Conservation (phyloP, 2,329 filamentous ascomycete genomes). For the Moelleriella libera region DNA sequence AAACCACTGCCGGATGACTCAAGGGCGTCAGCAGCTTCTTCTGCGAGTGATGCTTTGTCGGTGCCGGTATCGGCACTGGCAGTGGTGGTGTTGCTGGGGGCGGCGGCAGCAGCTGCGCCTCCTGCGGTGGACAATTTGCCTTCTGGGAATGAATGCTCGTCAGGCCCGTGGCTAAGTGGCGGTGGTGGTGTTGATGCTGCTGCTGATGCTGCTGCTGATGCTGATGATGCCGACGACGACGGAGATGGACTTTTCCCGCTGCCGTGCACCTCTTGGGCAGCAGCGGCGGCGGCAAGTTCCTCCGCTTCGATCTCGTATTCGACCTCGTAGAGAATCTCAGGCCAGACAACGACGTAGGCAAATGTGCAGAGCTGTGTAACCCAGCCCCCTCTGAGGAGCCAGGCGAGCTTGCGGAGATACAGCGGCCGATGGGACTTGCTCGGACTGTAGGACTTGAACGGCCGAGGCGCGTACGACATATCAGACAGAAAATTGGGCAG, state of each 20-base stretch:
- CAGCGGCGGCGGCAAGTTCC: slow-evolving; percentile 31
- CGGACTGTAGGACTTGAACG: slow-evolving; percentile 73
- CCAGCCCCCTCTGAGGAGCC: slow-evolving; percentile 86
- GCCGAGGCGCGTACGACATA: slow-evolving; percentile 65
- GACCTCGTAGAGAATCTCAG: slow-evolving; percentile 71
- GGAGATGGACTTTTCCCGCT: not conserved
- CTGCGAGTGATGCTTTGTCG: no score
- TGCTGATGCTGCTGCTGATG: not conserved
- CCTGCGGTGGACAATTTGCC: no score
- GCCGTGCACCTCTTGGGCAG: slow-evolving; percentile 4
- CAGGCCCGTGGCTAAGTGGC: no score
- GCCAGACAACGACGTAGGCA: slow-evolving; percentile 73
- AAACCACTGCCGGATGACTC: no score
- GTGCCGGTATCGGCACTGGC: no score
- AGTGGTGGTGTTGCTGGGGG: no score
- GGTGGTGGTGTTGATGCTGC: not conserved
- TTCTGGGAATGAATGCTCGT: no score
- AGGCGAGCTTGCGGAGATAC: slow-evolving; percentile 85
- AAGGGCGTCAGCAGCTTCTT: no score
- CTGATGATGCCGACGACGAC: not conserved
- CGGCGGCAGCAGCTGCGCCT: no score
- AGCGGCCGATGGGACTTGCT: slow-evolving; percentile 75
- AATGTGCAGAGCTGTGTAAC: slow-evolving; percentile 88
- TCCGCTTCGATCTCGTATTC: slow-evolving; percentile 57
- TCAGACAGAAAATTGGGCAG: slow-evolving; percentile 78